Percentiles rank a stretch among this genome's conserved stretches.
These are phyloP conservation scores for Pichia sp. DNA, from an alignment of 1,139 yeast species.

Conservation along the genomic window DNA sequence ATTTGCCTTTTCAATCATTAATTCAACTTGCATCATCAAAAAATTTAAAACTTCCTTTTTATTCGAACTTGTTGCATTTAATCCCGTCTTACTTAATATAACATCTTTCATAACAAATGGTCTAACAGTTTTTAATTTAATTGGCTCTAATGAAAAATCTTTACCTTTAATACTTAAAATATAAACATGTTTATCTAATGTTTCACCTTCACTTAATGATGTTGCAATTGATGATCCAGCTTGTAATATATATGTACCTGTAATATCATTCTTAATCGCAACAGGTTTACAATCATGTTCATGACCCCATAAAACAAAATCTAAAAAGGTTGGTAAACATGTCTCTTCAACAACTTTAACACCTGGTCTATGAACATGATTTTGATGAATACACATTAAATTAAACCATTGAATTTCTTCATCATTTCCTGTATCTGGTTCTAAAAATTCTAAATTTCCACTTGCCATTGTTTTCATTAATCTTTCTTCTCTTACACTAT, in stretches of 20 bases:
- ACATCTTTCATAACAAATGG: constrained; percentile 77
- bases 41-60: constrained; percentile 57
- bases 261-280: constrained; percentile 58
- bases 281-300: constrained; percentile 91
- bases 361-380: constrained; percentile 67
- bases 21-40: constrained; percentile 59
- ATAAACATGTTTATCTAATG: constrained; percentile 67
- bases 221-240: constrained; percentile 97
- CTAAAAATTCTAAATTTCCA: constrained; percentile 69
- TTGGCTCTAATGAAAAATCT: constrained; percentile 56
- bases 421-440: constrained; percentile 49
- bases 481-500: constrained; percentile 85
- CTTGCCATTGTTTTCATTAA: constrained; percentile 76
- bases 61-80: constrained; percentile 60
- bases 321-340: constrained; percentile 73
- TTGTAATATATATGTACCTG: constrained; percentile 74
- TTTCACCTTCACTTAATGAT: constrained; percentile 80
- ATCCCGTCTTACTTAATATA: constrained; percentile 45
- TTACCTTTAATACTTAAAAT: constrained; percentile 57
- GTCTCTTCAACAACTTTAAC: constrained; percentile 81
- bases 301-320: constrained; percentile 93
- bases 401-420: constrained; percentile 68
- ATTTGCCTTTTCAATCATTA: constrained; percentile 56
- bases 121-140: constrained; percentile 66
- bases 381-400: constrained; percentile 87